Conservation (phyloP, 805 yeast genomes). For the Ogataea parapolymorpha region DNA sequence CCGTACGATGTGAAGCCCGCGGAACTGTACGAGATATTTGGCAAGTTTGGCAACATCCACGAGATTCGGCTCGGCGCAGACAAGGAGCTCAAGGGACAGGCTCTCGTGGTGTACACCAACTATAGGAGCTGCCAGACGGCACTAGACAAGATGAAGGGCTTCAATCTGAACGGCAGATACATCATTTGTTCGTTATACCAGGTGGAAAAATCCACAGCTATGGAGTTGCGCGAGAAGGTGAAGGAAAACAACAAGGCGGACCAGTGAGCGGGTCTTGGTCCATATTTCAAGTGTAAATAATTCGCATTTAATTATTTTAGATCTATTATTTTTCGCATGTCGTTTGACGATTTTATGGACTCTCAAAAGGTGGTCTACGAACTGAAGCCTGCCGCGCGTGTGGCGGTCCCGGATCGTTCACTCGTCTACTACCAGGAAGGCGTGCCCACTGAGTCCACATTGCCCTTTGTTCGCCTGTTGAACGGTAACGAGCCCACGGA, state of each 20-base stretch:
- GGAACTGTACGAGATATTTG: constrained; percentile 50
- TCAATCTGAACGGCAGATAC: constrained; percentile 56
- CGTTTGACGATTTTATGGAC: constrained; percentile 26
- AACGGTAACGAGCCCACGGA: constrained; percentile 42
- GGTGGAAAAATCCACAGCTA: constrained; percentile 38
- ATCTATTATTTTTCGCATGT: constrained; percentile 2
- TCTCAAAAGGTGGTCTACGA: constrained; percentile 34
- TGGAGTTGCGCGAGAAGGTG: constrained; percentile 16
- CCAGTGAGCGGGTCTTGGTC: background rate
- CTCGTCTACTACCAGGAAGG: constrained; percentile 20
- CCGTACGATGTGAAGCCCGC: constrained; percentile 47
- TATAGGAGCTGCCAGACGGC: constrained; percentile 48
- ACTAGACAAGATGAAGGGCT: constrained; percentile 54
- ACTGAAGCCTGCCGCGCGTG: constrained; percentile 9
- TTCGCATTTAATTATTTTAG: no score
- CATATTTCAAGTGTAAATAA: no score
- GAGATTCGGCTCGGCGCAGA: constrained; percentile 48
- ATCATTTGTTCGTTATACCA: constrained; percentile 48
- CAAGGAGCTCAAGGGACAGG: constrained; percentile 45
- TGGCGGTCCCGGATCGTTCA: constrained; percentile 1
- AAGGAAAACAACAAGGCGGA: background rate
- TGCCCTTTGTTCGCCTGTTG: constrained; percentile 42
- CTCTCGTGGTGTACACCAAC: constrained; percentile 52
- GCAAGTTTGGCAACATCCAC: constrained; percentile 52
- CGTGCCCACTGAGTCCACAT: constrained; percentile 14